Evolutionary conservation across 1,284 basidiomycete genomes (phyloP).

Genomic region (Amylostereum areolatum): DNA sequence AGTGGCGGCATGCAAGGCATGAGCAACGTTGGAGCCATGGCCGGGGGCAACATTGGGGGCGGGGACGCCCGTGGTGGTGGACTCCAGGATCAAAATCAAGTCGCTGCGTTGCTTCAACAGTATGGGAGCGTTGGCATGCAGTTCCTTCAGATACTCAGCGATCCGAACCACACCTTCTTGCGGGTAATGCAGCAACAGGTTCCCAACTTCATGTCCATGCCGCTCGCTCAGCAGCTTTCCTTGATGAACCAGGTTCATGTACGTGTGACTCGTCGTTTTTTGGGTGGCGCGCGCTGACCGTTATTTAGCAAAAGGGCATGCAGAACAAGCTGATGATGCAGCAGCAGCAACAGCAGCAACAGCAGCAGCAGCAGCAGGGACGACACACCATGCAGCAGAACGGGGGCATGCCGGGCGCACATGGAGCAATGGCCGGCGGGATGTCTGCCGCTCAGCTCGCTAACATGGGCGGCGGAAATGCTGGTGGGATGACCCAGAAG

Average conservation of each 20-base stretch:
- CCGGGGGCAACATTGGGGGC: constrained; percentile 4
- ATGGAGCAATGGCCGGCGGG: too few relatives aligned
- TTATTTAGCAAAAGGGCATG: constrained; percentile 2
- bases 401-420: not conserved
- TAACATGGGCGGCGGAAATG: too few relatives aligned
- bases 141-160: constrained; percentile 44
- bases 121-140: constrained; percentile 36
- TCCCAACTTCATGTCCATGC: constrained; percentile 48
- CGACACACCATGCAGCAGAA: constrained; percentile 5
- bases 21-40: constrained; percentile 2
- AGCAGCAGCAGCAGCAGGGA: constrained; percentile 12
- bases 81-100: constrained; percentile 1
- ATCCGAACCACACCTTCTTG: constrained; percentile 50
- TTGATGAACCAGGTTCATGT: constrained; percentile 52
- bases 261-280: constrained; percentile 13
- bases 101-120: constrained; percentile 16
- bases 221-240: constrained; percentile 50
- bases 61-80: not conserved
- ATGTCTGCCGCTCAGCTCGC: not conserved
- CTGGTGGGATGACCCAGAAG: too few relatives aligned
- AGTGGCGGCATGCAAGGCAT: constrained; percentile 1
- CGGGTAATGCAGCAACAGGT: constrained; percentile 44
- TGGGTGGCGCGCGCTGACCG: not conserved
- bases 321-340: constrained; percentile 6
- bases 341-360: constrained; percentile 4